These are phyloP conservation scores for Rutstroemia sp. DNA, from an alignment of 2,329 filamentous ascomycete genomes.

Conservation along the genomic window DNA sequence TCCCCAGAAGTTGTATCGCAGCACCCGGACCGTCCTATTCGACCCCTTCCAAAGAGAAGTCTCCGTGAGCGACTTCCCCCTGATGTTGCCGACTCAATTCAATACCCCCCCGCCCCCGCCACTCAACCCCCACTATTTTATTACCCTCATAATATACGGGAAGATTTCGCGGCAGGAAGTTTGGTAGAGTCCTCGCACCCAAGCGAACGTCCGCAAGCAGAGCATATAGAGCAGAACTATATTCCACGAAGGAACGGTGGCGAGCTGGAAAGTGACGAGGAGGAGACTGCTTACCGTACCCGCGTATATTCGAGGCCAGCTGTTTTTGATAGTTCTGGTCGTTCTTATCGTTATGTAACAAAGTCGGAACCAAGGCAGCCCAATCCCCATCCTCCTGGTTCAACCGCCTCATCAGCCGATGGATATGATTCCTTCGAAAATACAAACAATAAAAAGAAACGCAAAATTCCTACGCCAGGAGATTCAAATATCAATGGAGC, in stretches of 20 bases:
- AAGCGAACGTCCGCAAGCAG: constrained; percentile 24
- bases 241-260: constrained; percentile 45
- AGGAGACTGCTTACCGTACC: constrained; percentile 32
- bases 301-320: constrained; percentile 38
- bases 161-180: constrained; percentile 28
- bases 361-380: constrained; percentile 40
- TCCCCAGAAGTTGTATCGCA: constrained; percentile 71
- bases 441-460: constrained; percentile 98
- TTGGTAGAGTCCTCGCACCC: constrained; percentile 26
- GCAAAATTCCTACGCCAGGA: constrained; percentile 89
- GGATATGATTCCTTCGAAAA: constrained; percentile 98
- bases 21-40: constrained; percentile 86
- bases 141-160: constrained; percentile 43
- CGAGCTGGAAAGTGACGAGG: constrained; percentile 55
- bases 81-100: constrained; percentile 74
- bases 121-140: constrained; percentile 69
- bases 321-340: constrained; percentile 37
- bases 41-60: constrained; percentile 81
- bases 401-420: constrained; percentile 66
- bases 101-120: constrained; percentile 71
- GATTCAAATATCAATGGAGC: constrained; percentile 44
- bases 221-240: constrained; percentile 29
- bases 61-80: constrained; percentile 82
- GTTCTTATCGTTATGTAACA: constrained; percentile 36
- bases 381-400: constrained; percentile 52